A percentile compares a stretch with the other conserved stretches of the same genome.
Evolutionary conservation across 371 early-diverging fungal genomes (phyloP).

Genomic region (Rhizomucor pusillus): DNA sequence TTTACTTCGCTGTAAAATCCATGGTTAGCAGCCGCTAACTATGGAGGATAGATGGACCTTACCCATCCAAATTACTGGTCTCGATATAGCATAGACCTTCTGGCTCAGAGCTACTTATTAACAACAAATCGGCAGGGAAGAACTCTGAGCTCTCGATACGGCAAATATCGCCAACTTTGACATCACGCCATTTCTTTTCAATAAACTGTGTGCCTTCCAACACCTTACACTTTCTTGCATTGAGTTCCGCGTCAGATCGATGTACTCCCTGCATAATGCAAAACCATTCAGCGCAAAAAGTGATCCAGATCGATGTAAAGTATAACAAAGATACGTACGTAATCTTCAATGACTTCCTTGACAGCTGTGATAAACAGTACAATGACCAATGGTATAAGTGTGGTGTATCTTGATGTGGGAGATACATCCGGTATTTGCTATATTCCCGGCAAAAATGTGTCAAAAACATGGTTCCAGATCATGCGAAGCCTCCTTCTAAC

Average conservation of each 20-base stretch:
- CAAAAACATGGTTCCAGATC: not conserved
- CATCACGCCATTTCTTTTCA: conserved; percentile 67
- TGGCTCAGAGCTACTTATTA: conserved; percentile 84
- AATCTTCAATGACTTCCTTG: conserved; percentile 97
- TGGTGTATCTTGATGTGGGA: conserved; percentile 85
- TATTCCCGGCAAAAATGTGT: not conserved
- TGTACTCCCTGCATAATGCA: conserved; percentile 49
- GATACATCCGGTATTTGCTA: conserved; percentile 85
- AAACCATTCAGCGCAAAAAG: too few species aligned
- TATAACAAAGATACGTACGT: conserved; percentile 41
- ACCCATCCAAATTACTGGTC: conserved; percentile 95
- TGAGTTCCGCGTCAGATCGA: conserved; percentile 73
- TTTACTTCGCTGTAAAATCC: conserved; percentile 78
- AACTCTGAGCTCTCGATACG: conserved; percentile 80
- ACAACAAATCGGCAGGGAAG: conserved; percentile 91
- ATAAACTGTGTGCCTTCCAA: conserved; percentile 62
- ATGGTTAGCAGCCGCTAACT: not conserved
- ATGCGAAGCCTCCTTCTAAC: not conserved
- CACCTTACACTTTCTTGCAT: conserved; percentile 70
- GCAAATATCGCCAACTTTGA: conserved; percentile 92
- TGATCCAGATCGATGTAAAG: not conserved
- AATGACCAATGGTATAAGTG: conserved; percentile 87
- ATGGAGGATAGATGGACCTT: conserved; percentile 8
- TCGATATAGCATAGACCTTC: conserved; percentile 93
- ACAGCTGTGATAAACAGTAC: conserved; percentile 91